Conservation (phyloP, 768 basidiomycete species). For the Pulveroboletus sp. region DNA sequence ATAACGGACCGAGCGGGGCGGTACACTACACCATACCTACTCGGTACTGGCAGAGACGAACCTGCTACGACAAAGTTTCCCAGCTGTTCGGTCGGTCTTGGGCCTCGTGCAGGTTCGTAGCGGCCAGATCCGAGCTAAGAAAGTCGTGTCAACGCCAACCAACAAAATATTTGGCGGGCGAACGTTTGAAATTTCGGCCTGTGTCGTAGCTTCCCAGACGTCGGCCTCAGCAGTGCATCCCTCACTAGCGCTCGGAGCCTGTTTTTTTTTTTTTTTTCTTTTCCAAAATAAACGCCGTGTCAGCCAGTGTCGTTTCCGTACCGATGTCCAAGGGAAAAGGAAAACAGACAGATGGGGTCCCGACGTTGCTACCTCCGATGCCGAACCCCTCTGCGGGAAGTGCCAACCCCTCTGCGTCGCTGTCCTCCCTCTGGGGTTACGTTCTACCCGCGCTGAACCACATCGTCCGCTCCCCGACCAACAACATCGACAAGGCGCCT, state of each 20-base stretch:
- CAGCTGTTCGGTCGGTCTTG: slow-evolving; percentile 10
- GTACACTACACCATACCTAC: too few relatives aligned
- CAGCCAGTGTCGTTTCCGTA: not conserved
- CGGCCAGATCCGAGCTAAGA: not conserved
- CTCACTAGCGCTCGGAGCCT: slow-evolving; percentile 4
- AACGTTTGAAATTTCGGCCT: not conserved
- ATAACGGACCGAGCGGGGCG: too few relatives aligned
- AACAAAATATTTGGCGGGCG: slow-evolving; percentile 4
- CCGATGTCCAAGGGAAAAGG: slow-evolving; percentile 31
- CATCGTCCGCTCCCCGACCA: slow-evolving; percentile 66
- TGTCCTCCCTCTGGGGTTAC: slow-evolving; percentile 71
- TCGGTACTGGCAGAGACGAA: not conserved
- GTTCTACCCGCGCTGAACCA: slow-evolving; percentile 71
- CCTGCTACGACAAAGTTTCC: slow-evolving; percentile 3
- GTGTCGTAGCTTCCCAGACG: slow-evolving; percentile 5
- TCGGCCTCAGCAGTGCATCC: not conserved
- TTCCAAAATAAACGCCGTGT: not conserved
- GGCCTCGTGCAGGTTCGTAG: slow-evolving; percentile 4
- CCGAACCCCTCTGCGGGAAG: slow-evolving; percentile 57
- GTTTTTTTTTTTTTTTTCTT: not conserved
- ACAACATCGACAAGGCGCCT: slow-evolving; percentile 57
- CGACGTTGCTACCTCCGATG: slow-evolving; percentile 33
- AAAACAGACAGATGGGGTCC: slow-evolving; percentile 20
- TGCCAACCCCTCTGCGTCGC: slow-evolving; percentile 68
- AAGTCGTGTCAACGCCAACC: slow-evolving; percentile 7